phyloP scores from a whole-genome alignment of 2,329 filamentous ascomycete genomes.

The Aspergillus sergii region DNA sequence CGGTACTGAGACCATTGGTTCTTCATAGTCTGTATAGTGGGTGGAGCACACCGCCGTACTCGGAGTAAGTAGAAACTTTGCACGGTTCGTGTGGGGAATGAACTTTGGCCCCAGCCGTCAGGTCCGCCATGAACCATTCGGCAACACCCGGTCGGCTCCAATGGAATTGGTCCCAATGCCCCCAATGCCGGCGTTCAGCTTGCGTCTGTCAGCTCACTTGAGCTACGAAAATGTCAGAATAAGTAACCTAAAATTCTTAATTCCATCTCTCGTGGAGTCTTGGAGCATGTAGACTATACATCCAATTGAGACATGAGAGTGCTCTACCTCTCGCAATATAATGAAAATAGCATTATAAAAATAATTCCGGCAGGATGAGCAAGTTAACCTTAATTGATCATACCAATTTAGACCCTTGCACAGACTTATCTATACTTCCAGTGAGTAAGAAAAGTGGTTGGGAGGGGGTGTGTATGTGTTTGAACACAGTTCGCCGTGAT shows the following conservation, averaged over 20 bases:
- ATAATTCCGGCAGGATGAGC: neutral
- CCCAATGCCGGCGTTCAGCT: too few species aligned
- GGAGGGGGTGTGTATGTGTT: too few species aligned
- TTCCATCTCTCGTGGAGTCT: neutral
- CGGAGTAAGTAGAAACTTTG: too few species aligned
- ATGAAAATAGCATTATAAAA: neutral
- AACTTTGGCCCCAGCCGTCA: neutral
- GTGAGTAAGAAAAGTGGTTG: too few species aligned
- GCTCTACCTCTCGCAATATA: too few species aligned
- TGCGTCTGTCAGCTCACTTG: too few species aligned
- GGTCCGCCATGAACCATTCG: constrained; percentile 2
- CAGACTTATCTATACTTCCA: too few species aligned
- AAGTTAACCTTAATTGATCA: neutral
- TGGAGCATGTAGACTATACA: neutral
- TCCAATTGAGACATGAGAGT: neutral
- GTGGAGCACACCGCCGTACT: too few species aligned
- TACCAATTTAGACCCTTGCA: neutral
- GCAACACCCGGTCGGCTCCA: neutral
- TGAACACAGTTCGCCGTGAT: too few species aligned
- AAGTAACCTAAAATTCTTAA: neutral
- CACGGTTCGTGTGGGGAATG: neutral
- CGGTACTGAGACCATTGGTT: too few species aligned
- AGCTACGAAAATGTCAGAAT: neutral
- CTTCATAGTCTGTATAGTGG: too few species aligned
- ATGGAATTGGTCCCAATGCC: neutral